Conservation (phyloP, 2,329 filamentous ascomycete genomes). For the Cytospora paraplurivora region DNA sequence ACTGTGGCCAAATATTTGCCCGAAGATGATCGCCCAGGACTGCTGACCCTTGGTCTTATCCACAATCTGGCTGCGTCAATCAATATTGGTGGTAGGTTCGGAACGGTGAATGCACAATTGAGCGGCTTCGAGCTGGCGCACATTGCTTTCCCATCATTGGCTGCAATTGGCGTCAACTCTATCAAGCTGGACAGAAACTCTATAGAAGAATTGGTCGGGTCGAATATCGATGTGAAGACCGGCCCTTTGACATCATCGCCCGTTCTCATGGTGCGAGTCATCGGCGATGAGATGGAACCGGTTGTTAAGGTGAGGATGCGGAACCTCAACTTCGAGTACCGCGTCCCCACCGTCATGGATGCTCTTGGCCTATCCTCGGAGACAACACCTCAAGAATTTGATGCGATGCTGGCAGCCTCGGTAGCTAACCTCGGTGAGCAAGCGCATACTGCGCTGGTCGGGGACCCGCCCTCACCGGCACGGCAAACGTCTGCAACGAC, state of each 20-base stretch:
- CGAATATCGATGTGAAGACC: slow-evolving; percentile 38
- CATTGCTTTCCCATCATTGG: slow-evolving; percentile 79
- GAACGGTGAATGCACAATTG: slow-evolving; percentile 60
- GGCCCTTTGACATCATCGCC: slow-evolving; percentile 37
- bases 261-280: slow-evolving; percentile 84
- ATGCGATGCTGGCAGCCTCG: slow-evolving; percentile 74
- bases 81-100: slow-evolving; percentile 69
- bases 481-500: slow-evolving; percentile 30
- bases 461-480: slow-evolving; percentile 31
- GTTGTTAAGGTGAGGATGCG: slow-evolving; percentile 85
- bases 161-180: slow-evolving; percentile 73
- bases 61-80: slow-evolving; percentile 63
- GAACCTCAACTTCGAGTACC: slow-evolving; percentile 85
- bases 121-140: slow-evolving; percentile 72
- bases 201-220: slow-evolving; percentile 71
- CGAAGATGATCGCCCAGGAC: slow-evolving; percentile 89
- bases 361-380: slow-evolving; percentile 71
- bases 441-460: slow-evolving; percentile 52
- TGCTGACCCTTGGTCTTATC: slow-evolving; percentile 73
- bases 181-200: slow-evolving; percentile 66
- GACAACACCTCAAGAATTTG: slow-evolving; percentile 71
- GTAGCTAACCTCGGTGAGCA: slow-evolving; percentile 75
- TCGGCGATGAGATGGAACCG: slow-evolving; percentile 93
- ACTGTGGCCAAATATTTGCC: slow-evolving; percentile 93
- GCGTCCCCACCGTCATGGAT: slow-evolving; percentile 79